Conservation (phyloP, 2,329 filamentous ascomycete genomes). For the Colletotrichum theobromicola region DNA sequence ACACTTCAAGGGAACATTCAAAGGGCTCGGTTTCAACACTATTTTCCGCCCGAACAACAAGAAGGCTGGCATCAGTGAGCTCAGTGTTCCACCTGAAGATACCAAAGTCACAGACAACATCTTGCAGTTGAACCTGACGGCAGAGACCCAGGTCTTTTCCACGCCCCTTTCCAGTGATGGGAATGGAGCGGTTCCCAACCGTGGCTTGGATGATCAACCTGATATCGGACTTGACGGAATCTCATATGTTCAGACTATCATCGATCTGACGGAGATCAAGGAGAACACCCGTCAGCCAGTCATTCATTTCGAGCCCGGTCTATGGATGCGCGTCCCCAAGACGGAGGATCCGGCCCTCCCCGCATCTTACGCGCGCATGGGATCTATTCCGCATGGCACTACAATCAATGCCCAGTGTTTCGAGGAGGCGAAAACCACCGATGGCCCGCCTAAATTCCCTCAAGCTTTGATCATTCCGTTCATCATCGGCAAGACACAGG, state of each 20-base stretch:
- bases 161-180: constrained; percentile 23
- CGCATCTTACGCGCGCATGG: constrained; percentile 40
- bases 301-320: constrained; percentile 46
- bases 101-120: constrained; percentile 29
- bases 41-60: constrained; percentile 40
- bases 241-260: constrained; percentile 39
- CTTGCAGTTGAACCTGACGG: constrained; percentile 43
- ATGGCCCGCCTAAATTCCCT: constrained; percentile 24
- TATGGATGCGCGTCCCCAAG: constrained; percentile 43
- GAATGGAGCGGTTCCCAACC: constrained; percentile 39
- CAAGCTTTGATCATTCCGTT: constrained; percentile 32
- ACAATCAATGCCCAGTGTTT: constrained; percentile 46
- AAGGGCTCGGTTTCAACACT: constrained; percentile 40
- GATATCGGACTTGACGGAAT: constrained; percentile 40
- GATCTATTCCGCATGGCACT: constrained; percentile 46
- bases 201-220: constrained; percentile 34
- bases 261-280: constrained; percentile 33
- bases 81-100: not conserved
- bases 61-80: constrained; percentile 22
- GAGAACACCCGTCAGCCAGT: constrained; percentile 26
- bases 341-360: constrained; percentile 23
- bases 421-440: constrained; percentile 16
- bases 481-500: not conserved
- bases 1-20: constrained; percentile 32
- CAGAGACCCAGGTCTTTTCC: constrained; percentile 37